Evolutionary conservation across 75 land plant genomes (phyloP).

Genomic region (Pinus albicaulis): DNA sequence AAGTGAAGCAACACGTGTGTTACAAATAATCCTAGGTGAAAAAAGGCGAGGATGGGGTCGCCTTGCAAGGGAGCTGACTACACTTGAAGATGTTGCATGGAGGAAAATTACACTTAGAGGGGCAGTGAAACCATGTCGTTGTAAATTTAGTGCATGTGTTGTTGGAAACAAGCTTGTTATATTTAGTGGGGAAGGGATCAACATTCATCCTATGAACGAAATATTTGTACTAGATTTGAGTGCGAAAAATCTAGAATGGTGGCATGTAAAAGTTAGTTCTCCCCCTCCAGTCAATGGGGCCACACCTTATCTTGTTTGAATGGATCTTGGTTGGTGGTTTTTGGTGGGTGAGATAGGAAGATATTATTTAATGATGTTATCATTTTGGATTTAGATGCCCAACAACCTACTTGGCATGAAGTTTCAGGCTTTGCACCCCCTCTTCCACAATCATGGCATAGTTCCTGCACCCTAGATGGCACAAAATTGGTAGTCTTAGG

Average conservation of each 20-base stretch:
- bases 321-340: constrained; percentile 76
- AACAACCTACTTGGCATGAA: constrained; percentile 73
- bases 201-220: constrained; percentile 95
- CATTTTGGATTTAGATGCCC: constrained; percentile 73
- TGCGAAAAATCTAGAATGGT: too few relatives aligned
- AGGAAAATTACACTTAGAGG: constrained; percentile 14
- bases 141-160: constrained; percentile 86
- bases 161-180: constrained; percentile 67
- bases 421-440: constrained; percentile 61
- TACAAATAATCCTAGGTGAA: too few relatives aligned
- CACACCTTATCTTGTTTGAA: constrained; percentile 77
- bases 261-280: constrained; percentile 54
- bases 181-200: constrained; percentile 83
- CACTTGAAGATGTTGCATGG: too few relatives aligned
- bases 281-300: constrained; percentile 90
- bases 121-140: constrained; percentile 69
- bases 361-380: constrained; percentile 87
- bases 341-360: constrained; percentile 81
- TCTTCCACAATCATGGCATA: constrained; percentile 79
- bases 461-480: constrained; percentile 75
- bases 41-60: too few relatives aligned
- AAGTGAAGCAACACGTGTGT: too few relatives aligned
- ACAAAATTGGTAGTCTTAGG: constrained; percentile 79
- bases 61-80: too few relatives aligned
- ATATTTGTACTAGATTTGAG: constrained; percentile 84